Base-by-base conservation (phyloP, 1,139 yeast genomes). In the Yarrowia galli region DNA sequence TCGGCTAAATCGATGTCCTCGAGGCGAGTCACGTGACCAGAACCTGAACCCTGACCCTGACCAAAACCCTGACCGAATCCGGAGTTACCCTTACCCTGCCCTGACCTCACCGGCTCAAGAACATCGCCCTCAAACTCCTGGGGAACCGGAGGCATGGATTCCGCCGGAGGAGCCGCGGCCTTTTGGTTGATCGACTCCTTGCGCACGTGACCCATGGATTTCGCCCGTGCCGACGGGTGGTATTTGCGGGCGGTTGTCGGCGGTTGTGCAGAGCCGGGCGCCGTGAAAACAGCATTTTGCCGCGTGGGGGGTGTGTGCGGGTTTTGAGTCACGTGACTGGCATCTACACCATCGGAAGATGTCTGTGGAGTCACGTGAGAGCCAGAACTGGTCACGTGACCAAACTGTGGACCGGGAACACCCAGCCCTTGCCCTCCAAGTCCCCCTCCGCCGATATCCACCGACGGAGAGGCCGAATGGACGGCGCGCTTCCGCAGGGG, bases 141-240 rank as follows among this genome's bases (percentile, higher is more conserved):
- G 16, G 67, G 51, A 13, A 36, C 42, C 4, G 51, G 67, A 53
- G 28, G 69, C 65, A 38, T 32, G 18, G 49, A 25, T 46, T 68
- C 49, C 3, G 49, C 3, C 2, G 63, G 46, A 8, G 51, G 51
- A 8, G 18, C 38, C 16, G 67, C 65, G 6, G 20, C 42, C 79
- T 76, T 74, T 53, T 72, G 75, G 69, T 80, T 81, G 72, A 84
- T 80, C 3, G 89, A 83, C 69, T 87, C 89, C 73, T 87, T 88
- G 73, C 92, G 85, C 43, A 85, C 84, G 76, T 91, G 96, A 22
- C 97, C 97, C 69, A 91, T 87, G 20, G 97, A 89, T 75, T 91
- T 91, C 4, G 97, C 97, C 73, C 97, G 85, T 0, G 97, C 97
- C 20, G 92, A 87, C 38, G 97, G 96, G 77, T 91, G 97, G 73